phyloP scores from a whole-genome alignment of 768 basidiomycete genomes.

The Boletus huronensis region DNA sequence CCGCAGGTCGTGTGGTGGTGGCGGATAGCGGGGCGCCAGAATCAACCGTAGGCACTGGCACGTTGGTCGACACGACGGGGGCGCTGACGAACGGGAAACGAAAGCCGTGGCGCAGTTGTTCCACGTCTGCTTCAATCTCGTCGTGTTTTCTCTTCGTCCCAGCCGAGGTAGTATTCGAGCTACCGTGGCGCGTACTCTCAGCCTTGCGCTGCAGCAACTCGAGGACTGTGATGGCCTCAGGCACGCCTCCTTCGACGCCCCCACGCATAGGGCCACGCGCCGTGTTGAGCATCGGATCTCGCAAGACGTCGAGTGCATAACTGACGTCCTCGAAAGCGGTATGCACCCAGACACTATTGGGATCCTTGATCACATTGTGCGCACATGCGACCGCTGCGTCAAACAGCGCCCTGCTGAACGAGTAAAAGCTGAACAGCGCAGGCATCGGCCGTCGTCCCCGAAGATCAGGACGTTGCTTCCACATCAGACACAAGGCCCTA shows the following conservation, averaged over 20 bases:
- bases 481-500: constrained; percentile 39
- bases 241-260: constrained; percentile 32
- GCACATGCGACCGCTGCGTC: constrained; percentile 66
- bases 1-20: background rate
- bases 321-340: constrained; percentile 46
- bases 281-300: constrained; percentile 33
- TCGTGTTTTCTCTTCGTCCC: constrained; percentile 45
- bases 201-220: constrained; percentile 41
- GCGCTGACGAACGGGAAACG: constrained; percentile 42
- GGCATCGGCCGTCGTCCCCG: constrained; percentile 35
- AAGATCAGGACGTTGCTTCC: constrained; percentile 36
- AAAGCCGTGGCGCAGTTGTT: constrained; percentile 33
- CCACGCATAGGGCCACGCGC: constrained; percentile 32
- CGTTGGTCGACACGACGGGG: constrained; percentile 25
- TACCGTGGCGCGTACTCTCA: constrained; percentile 28
- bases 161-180: constrained; percentile 11
- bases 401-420: constrained; percentile 58
- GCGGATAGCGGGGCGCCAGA: background rate
- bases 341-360: constrained; percentile 42
- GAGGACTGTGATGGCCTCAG: constrained; percentile 39
- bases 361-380: constrained; percentile 55
- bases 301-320: constrained; percentile 44
- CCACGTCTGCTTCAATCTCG: constrained; percentile 36
- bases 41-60: background rate
- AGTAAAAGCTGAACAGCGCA: constrained; percentile 54